Evolutionary conservation across 2,329 filamentous ascomycete genomes (phyloP), one percentile per base, ranked within the genome.

Genomic region (Nemania diffusa): DNA sequence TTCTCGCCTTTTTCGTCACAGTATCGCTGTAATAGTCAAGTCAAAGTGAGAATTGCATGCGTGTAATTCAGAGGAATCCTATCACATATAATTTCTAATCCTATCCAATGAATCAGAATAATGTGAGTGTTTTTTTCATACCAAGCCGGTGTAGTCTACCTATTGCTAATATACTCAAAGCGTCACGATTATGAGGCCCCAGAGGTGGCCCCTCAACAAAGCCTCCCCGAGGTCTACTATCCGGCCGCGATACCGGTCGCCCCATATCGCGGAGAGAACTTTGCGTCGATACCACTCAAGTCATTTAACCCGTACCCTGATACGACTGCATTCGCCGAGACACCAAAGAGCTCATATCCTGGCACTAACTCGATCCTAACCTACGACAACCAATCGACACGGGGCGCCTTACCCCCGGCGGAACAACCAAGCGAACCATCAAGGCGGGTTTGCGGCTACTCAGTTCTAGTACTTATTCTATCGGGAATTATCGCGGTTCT

Each of bases 401-500:
- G 69, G 20, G 69, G 51, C 11, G 60, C 55, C 37, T 53, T 67
- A 52, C 60, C 68, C 29, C 56, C 71, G 15, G 62, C 61, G 2
- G 69, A 72, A 37, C 65, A 57, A 2, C 66, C 48, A 11, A 71
- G 52, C 58, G 37, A 65, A 29, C 11, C 34, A 46, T 52, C 56
- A n/a, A 74, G 68, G 51, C 65, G 69, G n/a, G 67, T 81, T 37
- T 78, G 74, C 55, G 80, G 80, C n/a, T 82, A 79, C 67, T 74
- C 78, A 5, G 57, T 77, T 8, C 57, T 82, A 8, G 79, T 84
- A 2, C 80, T 84, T 42, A 65, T 81, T 26, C 78, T 85, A 13
- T 81, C 80, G 3, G 67, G 74, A 60, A 78, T 81, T 62, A 79
- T 84, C 64, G 81, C 79, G 5, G 40, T 81, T 13, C 69, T 84